Base-by-base conservation (phyloP, 2,329 filamentous ascomycete genomes). In the Bipolaris bicolor region DNA sequence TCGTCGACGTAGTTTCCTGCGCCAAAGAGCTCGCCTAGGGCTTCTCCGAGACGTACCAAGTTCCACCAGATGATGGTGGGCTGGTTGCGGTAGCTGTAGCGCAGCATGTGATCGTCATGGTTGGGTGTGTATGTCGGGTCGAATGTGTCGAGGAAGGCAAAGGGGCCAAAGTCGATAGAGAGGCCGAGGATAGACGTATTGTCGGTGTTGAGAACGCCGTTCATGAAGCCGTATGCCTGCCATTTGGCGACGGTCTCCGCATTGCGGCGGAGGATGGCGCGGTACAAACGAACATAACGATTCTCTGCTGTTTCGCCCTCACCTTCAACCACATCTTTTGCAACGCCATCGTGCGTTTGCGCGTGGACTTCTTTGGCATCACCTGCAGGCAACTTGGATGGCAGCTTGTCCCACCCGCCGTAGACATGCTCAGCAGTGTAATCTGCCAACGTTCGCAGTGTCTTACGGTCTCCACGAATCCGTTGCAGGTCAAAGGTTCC, bases 161-260 rank as follows among this genome's bases (percentile, higher is more conserved):
- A 99, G 0, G 95, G 95, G 0, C 95, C 95, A 72, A 93, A 99
- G 77, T 99, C 95, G 61, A 99, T 89, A 5, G 90, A 94, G 0
- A 99, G 80, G 0, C 95, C 95, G 53, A 88, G 88, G 49, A 99
- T 84, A 0, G 92, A 97, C 0, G 95, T 99, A 75, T 99, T 99
- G 74, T 99, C 95, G 0, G 95, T 98, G 77, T 99, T 99, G 56
- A 99, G 82, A 3, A 99, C 95, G 44, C 95, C 95, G 70, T 99
- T 99, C 84, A 96, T 98, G 79, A 99, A 99, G n/a, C 92, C 95
- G 71, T 98, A 98, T 0, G 92, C 92, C 79, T 99, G 96, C 94
- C 95, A 98, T 65, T 89, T 86, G 10, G 95, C 95, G 1, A 98
- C 93, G 0, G 90, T 96, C 57, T 84, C 82, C 1, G 95, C 95